phyloP scores from a whole-genome alignment of 176 grass and related monocot species.

The Alloteropsis semialata region DNA sequence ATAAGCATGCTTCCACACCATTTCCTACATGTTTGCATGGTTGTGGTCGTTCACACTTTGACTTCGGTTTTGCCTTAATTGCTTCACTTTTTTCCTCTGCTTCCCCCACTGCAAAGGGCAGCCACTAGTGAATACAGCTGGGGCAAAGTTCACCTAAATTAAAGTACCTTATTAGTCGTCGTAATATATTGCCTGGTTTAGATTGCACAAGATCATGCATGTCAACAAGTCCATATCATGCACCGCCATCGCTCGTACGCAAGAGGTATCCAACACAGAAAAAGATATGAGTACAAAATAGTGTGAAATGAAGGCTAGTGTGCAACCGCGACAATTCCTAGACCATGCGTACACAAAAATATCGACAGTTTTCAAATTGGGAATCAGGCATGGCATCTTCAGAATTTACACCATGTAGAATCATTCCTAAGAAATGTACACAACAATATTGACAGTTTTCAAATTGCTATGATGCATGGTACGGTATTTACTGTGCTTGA shows the following conservation, averaged over 20 bases:
- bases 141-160: neutral
- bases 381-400: neutral
- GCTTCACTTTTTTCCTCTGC: neutral
- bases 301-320: neutral
- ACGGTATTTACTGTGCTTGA: too few relatives aligned
- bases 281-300: neutral
- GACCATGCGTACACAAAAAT: neutral
- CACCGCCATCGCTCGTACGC: neutral
- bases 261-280: neutral
- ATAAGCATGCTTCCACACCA: slow-evolving; percentile 4
- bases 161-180: neutral
- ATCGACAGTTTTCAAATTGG: neutral
- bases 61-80: neutral
- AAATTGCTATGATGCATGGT: too few relatives aligned
- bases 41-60: slow-evolving; percentile 13
- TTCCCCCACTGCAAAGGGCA: neutral
- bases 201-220: too few relatives aligned
- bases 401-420: neutral
- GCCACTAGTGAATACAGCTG: neutral
- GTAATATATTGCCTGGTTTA: neutral
- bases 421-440: too few relatives aligned
- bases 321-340: neutral
- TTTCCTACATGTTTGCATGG: neutral
- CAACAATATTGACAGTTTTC: too few relatives aligned
- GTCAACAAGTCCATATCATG: neutral